These are phyloP conservation scores for Fragaria vesca DNA, from an alignment of 306 rosid species.

Conservation along the genomic window DNA sequence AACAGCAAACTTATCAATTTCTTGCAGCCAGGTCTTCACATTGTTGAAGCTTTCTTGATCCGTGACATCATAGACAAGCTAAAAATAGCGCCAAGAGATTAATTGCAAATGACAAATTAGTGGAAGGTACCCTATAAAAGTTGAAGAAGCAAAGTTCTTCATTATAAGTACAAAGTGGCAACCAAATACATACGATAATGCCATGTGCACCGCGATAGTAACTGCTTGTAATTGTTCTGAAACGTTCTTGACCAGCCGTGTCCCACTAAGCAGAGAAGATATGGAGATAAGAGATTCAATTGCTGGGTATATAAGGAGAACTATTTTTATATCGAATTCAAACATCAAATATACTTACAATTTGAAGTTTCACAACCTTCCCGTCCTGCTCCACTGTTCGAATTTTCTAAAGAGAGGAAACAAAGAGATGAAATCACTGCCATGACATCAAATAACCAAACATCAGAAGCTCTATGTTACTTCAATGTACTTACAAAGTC, in stretches of 20 bases:
- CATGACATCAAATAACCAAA: slow-evolving; percentile 2
- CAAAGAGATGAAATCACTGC: slow-evolving; percentile 14
- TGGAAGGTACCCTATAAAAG: not conserved
- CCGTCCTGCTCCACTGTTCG: slow-evolving; percentile 85
- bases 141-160: not conserved
- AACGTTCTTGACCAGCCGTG: slow-evolving; percentile 87
- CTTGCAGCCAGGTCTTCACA: slow-evolving; percentile 79
- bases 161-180: not conserved
- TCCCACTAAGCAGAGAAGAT: slow-evolving; percentile 52
- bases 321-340: not conserved
- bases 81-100: slow-evolving; percentile 17
- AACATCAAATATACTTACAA: slow-evolving; percentile 44
- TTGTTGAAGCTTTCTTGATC: slow-evolving; percentile 83
- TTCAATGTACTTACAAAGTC: slow-evolving; percentile 58
- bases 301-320: not conserved
- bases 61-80: slow-evolving; percentile 82
- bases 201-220: slow-evolving; percentile 89
- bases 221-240: slow-evolving; percentile 80
- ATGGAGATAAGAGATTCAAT: not conserved
- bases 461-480: slow-evolving; percentile 11
- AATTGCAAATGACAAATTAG: not conserved
- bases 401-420: slow-evolving; percentile 52
- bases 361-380: slow-evolving; percentile 79
- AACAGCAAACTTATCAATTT: slow-evolving; percentile 74
- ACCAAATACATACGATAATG: slow-evolving; percentile 50